A percentile compares a stretch with the other conserved stretches of the same genome.
phyloP scores from a whole-genome alignment of 768 basidiomycete genomes.

The Dendrothele bispora region DNA sequence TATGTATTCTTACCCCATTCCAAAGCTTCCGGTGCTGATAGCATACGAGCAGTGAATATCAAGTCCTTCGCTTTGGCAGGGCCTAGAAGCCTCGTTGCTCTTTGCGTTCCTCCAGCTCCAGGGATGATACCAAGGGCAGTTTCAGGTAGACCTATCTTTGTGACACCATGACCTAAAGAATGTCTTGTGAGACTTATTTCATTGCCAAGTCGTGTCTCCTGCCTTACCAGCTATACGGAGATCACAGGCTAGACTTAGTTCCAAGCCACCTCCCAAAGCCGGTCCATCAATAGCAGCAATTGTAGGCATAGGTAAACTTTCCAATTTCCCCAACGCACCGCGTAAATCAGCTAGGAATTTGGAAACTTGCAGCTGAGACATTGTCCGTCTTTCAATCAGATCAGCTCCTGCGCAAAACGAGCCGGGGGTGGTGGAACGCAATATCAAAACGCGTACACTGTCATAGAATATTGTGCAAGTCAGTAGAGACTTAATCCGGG shows the following conservation, averaged over 20 bases:
- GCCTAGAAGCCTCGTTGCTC: slow-evolving; percentile 76
- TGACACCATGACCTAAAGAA: slow-evolving; percentile 56
- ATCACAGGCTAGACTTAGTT: slow-evolving; percentile 87
- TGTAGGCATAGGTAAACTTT: slow-evolving; percentile 82
- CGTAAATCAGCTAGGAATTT: slow-evolving; percentile 80
- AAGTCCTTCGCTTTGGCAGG: slow-evolving; percentile 81
- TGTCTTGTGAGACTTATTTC: neutral
- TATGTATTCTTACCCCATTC: slow-evolving; percentile 63
- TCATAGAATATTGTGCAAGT: slow-evolving; percentile 3
- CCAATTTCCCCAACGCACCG: slow-evolving; percentile 69
- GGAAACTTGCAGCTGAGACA: slow-evolving; percentile 72
- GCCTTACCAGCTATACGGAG: slow-evolving; percentile 82
- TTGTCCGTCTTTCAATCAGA: slow-evolving; percentile 79
- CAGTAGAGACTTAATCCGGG: slow-evolving; percentile 1
- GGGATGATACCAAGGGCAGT: slow-evolving; percentile 81
- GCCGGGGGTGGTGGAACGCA: slow-evolving; percentile 76
- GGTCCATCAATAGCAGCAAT: slow-evolving; percentile 93
- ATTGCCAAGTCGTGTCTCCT: no score
- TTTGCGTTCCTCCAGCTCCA: slow-evolving; percentile 88
- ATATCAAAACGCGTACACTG: slow-evolving; percentile 76
- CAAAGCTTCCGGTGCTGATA: slow-evolving; percentile 67
- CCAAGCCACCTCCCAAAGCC: slow-evolving; percentile 90
- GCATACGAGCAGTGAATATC: slow-evolving; percentile 76
- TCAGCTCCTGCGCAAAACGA: slow-evolving; percentile 94
- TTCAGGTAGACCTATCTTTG: slow-evolving; percentile 89